Evolutionary conservation across 2,329 filamentous ascomycete species (phyloP).

Genomic region (Aureobasidium zeae): DNA sequence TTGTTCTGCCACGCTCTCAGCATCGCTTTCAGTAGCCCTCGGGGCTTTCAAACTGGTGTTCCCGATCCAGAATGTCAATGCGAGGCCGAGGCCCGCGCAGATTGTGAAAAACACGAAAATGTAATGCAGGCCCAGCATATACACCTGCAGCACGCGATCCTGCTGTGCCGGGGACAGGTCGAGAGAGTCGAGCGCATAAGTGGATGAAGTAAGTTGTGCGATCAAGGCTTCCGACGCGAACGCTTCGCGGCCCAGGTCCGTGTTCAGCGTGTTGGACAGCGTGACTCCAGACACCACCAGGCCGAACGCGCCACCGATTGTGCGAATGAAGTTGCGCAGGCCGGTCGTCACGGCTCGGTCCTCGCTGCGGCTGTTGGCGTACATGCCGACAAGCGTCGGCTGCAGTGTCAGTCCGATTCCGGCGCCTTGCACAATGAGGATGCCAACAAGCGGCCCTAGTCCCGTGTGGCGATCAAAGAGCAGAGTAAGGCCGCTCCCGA

Average conservation of each 20-base stretch:
- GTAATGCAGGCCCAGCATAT: no score
- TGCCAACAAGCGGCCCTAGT: constrained; percentile 24
- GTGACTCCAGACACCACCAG: constrained; percentile 29
- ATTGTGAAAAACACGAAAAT: no score
- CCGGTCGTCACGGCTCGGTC: constrained; percentile 33
- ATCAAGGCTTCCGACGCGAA: constrained; percentile 17
- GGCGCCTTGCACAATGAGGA: constrained; percentile 28
- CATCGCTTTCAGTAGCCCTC: no score
- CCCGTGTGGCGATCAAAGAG: constrained; percentile 23
- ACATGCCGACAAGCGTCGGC: constrained; percentile 31
- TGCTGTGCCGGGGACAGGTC: constrained; percentile 14
- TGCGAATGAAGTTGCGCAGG: constrained; percentile 33
- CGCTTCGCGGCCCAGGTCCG: background rate
- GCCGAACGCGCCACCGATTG: constrained; percentile 30
- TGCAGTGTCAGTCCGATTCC: constrained; percentile 29
- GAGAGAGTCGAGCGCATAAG: constrained; percentile 13
- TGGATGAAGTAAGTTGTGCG: constrained; percentile 17
- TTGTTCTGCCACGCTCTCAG: no score
- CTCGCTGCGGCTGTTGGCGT: constrained; percentile 30
- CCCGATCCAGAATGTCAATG: no score
- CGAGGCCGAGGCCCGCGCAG: no score
- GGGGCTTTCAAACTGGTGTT: no score
- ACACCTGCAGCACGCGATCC: constrained; percentile 22
- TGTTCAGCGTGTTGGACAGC: constrained; percentile 24
- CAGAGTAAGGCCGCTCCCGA: constrained; percentile 28